Conservation (phyloP, 2,329 filamentous ascomycete genomes). For the Mollisia scopiformis region DNA sequence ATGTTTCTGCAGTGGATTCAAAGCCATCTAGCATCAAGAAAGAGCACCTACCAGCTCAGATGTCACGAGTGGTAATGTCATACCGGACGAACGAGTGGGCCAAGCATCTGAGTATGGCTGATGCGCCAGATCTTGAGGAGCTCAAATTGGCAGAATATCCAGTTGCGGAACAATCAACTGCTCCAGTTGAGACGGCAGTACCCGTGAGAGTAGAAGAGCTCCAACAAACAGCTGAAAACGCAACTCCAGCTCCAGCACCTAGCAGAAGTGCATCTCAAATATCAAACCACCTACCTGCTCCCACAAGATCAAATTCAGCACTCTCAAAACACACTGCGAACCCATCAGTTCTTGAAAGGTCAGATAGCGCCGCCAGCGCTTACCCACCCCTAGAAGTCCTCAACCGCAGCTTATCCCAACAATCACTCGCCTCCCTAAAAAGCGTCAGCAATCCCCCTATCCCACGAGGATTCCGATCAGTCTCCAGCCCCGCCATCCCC, state of each 20-base stretch:
- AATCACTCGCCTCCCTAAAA: constrained; percentile 15
- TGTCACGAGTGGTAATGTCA: constrained; percentile 77
- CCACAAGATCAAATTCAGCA: constrained; percentile 24
- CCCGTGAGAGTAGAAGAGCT: constrained; percentile 68
- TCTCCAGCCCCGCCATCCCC: constrained; percentile 36
- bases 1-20: constrained; percentile 47
- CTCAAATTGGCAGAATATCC: constrained; percentile 52
- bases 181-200: constrained; percentile 53
- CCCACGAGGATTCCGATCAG: constrained; percentile 32
- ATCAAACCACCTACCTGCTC: constrained; percentile 13
- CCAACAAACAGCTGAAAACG: constrained; percentile 57
- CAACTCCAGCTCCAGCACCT: constrained; percentile 17
- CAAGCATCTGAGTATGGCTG: constrained; percentile 81
- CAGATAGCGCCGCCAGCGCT: not conserved
- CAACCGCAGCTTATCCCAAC: constrained; percentile 18
- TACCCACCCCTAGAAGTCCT: constrained; percentile 8
- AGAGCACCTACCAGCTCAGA: constrained; percentile 66
- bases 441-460: constrained; percentile 9
- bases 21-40: constrained; percentile 55
- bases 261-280: constrained; percentile 22
- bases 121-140: constrained; percentile 68
- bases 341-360: not conserved
- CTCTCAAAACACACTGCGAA: constrained; percentile 10
- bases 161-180: constrained; percentile 33
- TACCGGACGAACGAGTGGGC: constrained; percentile 97